phyloP scores from a whole-genome alignment of 2,329 filamentous ascomycete genomes.

The Aspergillus alliaceus region DNA sequence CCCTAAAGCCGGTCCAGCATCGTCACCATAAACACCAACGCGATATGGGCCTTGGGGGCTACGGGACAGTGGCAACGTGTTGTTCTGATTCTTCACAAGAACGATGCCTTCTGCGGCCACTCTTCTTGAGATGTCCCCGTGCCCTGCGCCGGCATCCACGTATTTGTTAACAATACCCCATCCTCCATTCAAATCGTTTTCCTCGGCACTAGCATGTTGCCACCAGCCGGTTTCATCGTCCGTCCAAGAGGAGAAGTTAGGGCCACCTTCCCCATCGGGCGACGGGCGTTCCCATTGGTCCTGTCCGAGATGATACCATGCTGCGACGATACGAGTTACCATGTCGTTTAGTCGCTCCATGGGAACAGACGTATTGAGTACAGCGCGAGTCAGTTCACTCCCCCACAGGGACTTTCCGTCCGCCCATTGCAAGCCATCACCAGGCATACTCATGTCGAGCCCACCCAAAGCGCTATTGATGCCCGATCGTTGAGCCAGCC shows the following conservation, averaged over 20 bases:
- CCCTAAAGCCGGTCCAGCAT: conserved; percentile 45
- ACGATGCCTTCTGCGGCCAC: conserved; percentile 64
- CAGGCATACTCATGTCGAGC: conserved; percentile 86
- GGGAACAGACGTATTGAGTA: conserved; percentile 61
- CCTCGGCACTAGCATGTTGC: neutral
- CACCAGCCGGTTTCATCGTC: conserved; percentile 27
- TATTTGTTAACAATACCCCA: neutral
- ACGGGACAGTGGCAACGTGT: conserved; percentile 44
- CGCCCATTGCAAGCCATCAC: conserved; percentile 37
- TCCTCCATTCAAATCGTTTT: neutral
- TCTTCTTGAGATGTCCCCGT: conserved; percentile 45
- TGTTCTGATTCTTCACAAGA: conserved; percentile 55
- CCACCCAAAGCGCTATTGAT: conserved; percentile 68
- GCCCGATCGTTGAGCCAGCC: conserved; percentile 72
- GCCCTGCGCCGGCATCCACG: conserved; percentile 40
- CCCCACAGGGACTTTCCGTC: conserved; percentile 28
- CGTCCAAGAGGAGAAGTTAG: conserved; percentile 49
- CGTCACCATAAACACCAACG: conserved; percentile 48
- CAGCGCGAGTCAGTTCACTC: conserved; percentile 51
- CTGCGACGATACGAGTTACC: conserved; percentile 52
- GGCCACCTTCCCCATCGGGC: conserved; percentile 36
- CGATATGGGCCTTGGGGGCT: conserved; percentile 49
- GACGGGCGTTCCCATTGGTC: conserved; percentile 29
- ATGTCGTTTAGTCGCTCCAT: conserved; percentile 61
- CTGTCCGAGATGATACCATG: conserved; percentile 52